A percentile compares a stretch with the other conserved stretches of the same genome.
phyloP scores from a whole-genome alignment of 1,284 basidiomycete species.

The Porodaedalea pini region DNA sequence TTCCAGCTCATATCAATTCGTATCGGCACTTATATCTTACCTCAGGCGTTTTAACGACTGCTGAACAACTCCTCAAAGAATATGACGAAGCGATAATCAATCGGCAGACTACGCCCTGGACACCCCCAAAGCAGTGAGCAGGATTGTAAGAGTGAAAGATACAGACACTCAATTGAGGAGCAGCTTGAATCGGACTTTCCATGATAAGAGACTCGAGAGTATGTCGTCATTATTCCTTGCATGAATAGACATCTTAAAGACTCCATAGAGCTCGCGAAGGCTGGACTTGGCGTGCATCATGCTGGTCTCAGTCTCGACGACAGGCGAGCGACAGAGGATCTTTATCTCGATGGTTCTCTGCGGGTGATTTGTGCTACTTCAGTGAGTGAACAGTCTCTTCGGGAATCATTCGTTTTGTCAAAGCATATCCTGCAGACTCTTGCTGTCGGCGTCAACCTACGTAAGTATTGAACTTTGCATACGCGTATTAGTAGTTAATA shows the following conservation, averaged over 20 bases:
- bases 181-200: conserved; percentile 49
- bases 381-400: conserved; percentile 37
- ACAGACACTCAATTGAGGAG: conserved; percentile 3
- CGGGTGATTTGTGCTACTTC: conserved; percentile 71
- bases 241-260: too few species aligned
- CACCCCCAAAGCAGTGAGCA: conserved; percentile 47
- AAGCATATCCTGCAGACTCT: conserved; percentile 78
- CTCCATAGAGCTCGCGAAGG: conserved; percentile 48
- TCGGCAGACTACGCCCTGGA: conserved; percentile 62
- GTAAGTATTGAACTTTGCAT: conserved; percentile 42
- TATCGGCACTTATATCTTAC: neutral
- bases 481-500: too few species aligned
- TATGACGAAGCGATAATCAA: conserved; percentile 55
- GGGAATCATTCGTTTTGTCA: conserved; percentile 4
- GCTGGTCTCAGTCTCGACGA: conserved; percentile 78
- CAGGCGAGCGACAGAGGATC: conserved; percentile 63
- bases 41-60: conserved; percentile 65
- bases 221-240: conserved; percentile 24
- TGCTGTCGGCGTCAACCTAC: conserved; percentile 86
- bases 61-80: conserved; percentile 70
- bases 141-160: neutral
- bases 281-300: conserved; percentile 83
- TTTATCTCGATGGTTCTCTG: conserved; percentile 65
- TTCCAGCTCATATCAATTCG: neutral
- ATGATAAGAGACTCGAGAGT: conserved; percentile 64